Base-by-base conservation (phyloP, 2,329 filamentous ascomycete species). In the Trichoderma polysporum region DNA sequence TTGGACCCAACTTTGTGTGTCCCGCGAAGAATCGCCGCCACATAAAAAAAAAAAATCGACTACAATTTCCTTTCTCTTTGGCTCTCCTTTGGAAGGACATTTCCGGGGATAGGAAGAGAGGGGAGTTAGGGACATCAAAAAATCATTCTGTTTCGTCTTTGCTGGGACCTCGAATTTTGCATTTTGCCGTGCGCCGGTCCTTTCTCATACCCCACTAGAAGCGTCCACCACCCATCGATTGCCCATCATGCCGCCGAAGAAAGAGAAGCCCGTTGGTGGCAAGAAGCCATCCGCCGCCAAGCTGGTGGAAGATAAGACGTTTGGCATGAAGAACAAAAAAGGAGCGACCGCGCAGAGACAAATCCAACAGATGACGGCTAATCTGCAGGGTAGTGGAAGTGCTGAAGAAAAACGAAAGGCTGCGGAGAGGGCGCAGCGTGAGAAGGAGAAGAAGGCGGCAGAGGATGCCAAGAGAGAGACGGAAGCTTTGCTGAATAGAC, bases 291-390 rank as follows among this genome's bases (percentile, higher is more conserved):
- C 82, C 25, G 79, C 82, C 68, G 74, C 82, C 73, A 93, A 93
- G 82, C 75, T 84, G 52, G 91, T 93, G 70, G 93, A 95, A 70
- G 95, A 99, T 84, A 95, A 94, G 83, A 97, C 95, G 57, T 99
- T 99, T 85, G 95, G 95, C 74, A 98, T 99, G 95, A 99, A 99
- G 83, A 99, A 99, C 78, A 99, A 99, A 85, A 99, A 97, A 85
- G 95, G 95, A 73, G 91, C 88, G 66, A 90, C 88, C 61, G 94
- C 93, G 65, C 92, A 98, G 82, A 97, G 90, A 80, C 88, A 94
- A 73, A 98, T 99, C 77, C 90, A 91, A 68, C 91, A 93, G 74
- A 87, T 99, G 78, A 83, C 89, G 72, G 86, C 89, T 54, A 90
- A 93, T 74, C 86, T 89, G 61, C 88, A 90, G 72, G 85, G 86